These are phyloP conservation scores for Plectosphaerella plurivora DNA, from an alignment of 2,329 filamentous ascomycete genomes.

Conservation along the genomic window DNA sequence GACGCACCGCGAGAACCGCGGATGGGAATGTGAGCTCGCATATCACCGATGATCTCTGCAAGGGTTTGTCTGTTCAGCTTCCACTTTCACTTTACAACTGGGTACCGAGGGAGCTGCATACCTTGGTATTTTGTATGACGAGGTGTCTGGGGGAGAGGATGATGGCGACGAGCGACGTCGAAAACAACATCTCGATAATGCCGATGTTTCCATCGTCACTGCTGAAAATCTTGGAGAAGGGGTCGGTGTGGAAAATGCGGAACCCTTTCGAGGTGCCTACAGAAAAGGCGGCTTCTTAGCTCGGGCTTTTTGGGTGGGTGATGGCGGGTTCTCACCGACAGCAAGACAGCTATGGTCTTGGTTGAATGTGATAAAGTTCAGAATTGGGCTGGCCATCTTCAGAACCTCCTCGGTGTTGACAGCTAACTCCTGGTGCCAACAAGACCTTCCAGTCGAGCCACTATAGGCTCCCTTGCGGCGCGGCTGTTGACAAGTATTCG, in stretches of 20 bases:
- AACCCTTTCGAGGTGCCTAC: slow-evolving; percentile 89
- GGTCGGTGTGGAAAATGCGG: slow-evolving; percentile 93
- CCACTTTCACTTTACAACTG: too few species aligned
- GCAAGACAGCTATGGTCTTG: slow-evolving; percentile 97
- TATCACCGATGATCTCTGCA: slow-evolving; percentile 70
- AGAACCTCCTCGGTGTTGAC: not conserved
- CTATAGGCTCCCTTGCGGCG: too few species aligned
- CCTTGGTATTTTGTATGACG: slow-evolving; percentile 97
- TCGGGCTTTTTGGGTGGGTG: not conserved
- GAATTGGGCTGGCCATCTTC: slow-evolving; percentile 63
- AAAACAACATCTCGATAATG: slow-evolving; percentile 98
- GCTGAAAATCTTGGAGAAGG: slow-evolving; percentile 91
- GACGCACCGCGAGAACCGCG: slow-evolving; percentile 86
- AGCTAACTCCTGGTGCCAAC: not conserved
- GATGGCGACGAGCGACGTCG: slow-evolving; percentile 90
- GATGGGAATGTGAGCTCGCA: slow-evolving; percentile 98
- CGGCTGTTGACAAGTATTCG: too few species aligned
- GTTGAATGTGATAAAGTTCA: slow-evolving; percentile 99
- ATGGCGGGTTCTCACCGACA: slow-evolving; percentile 61
- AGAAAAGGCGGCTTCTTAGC: slow-evolving; percentile 4
- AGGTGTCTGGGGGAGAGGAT: slow-evolving; percentile 88
- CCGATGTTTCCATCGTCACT: slow-evolving; percentile 93
- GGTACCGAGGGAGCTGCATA: slow-evolving; percentile 30
- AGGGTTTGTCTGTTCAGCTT: slow-evolving; percentile 11
- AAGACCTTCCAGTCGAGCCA: too few species aligned